Percentiles rank a stretch among this genome's conserved stretches.
Conservation (phyloP, 2,329 filamentous ascomycete genomes). For the Microascus cirrosus region DNA sequence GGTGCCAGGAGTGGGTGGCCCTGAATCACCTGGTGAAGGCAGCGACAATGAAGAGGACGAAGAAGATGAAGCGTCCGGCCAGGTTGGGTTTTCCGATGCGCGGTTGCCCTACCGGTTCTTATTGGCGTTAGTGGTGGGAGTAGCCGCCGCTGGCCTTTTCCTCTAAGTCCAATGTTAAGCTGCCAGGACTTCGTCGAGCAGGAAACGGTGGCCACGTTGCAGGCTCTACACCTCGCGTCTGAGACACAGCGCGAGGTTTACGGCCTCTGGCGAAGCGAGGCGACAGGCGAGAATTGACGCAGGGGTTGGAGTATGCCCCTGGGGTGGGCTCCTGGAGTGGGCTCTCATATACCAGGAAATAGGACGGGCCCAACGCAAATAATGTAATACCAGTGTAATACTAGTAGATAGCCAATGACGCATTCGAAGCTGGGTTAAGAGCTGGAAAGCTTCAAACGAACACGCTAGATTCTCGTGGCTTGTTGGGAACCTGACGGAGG, state of each 20-base stretch:
- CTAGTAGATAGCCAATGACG: neutral
- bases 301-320: neutral
- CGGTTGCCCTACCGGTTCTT: neutral
- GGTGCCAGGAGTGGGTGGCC: neutral
- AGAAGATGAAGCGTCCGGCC: neutral
- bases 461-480: neutral
- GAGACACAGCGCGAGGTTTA: neutral
- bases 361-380: neutral
- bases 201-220: too few relatives aligned
- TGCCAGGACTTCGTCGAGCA: neutral
- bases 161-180: neutral
- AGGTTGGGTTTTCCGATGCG: neutral
- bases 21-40: neutral
- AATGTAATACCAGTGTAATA: conserved; percentile 8
- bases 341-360: neutral
- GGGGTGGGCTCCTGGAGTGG: conserved; percentile 2
- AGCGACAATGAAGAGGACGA: neutral
- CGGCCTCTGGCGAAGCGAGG: neutral
- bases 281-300: neutral
- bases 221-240: neutral
- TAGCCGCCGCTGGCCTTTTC: neutral
- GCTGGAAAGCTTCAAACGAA: neutral
- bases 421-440: neutral
- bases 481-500: neutral
- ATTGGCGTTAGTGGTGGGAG: neutral